phyloP scores from a whole-genome alignment of 371 early-diverging fungal genomes.

The Mortierella sp. region DNA sequence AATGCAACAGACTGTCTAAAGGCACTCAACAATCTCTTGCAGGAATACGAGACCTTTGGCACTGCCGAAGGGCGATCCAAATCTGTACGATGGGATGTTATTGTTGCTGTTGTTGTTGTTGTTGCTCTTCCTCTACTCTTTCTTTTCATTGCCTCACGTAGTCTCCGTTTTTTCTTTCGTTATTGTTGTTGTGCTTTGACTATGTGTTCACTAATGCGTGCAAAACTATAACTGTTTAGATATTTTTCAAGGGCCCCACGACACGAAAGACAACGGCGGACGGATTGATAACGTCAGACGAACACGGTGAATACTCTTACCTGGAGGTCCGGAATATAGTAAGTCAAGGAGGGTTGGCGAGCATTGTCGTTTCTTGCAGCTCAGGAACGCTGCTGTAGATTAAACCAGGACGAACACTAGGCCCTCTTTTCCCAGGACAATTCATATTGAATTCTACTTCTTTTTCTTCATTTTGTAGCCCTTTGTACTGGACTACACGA shows the following conservation, averaged over 20 bases:
- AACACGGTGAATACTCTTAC: conserved; percentile 35
- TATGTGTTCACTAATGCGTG: too few species aligned
- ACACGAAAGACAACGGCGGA: conserved; percentile 15
- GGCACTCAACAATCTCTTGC: conserved; percentile 24
- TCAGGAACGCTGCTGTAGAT: too few species aligned
- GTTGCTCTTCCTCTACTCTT: neutral
- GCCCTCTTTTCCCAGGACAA: neutral
- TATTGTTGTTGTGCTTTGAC: neutral
- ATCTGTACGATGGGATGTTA: conserved; percentile 19
- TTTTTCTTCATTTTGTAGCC: conserved; percentile 21
- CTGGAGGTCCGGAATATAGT: conserved; percentile 41
- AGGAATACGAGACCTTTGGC: conserved; percentile 38
- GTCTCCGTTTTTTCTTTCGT: too few species aligned
- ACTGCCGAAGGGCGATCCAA: conserved; percentile 31
- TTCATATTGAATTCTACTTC: neutral
- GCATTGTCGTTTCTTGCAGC: too few species aligned
- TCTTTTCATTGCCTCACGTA: neutral
- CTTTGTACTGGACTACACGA: conserved; percentile 41
- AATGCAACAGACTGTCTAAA: conserved; percentile 27
- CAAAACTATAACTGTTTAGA: neutral
- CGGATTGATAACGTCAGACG: conserved; percentile 20
- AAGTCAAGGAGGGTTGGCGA: neutral
- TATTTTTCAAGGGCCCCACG: conserved; percentile 1
- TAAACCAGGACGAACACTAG: too few species aligned
- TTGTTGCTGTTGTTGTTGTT: too few species aligned